Conservation (phyloP, 1,284 basidiomycete genomes). For the Exobasidium rhododendri region DNA sequence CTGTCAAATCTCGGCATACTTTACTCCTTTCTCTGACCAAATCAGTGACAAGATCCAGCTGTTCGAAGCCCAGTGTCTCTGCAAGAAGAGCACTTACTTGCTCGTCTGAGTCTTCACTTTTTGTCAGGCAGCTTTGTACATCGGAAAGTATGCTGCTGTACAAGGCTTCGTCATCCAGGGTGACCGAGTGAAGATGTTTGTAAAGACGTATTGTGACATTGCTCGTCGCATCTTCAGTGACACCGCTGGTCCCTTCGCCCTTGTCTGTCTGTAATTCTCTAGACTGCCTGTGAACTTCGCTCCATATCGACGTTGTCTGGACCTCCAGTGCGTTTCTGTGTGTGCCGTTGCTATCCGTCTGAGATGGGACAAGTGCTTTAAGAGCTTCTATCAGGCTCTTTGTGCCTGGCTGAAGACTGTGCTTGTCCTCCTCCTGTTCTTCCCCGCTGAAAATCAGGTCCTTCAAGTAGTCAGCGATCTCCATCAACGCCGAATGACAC, state of each 20-base stretch:
- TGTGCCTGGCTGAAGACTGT: too few species aligned
- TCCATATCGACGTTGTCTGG: too few species aligned
- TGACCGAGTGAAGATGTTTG: not conserved
- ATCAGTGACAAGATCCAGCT: constrained; percentile 62
- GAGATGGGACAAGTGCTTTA: too few species aligned
- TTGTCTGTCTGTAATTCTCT: too few species aligned
- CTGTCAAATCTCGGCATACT: not conserved
- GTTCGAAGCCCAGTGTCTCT: constrained; percentile 82
- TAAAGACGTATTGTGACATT: not conserved
- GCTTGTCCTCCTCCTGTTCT: too few species aligned
- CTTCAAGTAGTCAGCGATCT: too few species aligned
- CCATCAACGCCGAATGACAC: too few species aligned
- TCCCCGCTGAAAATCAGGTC: too few species aligned
- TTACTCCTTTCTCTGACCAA: not conserved
- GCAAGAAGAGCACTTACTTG: constrained; percentile 74
- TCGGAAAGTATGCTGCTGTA: not conserved
- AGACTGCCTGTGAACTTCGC: too few species aligned
- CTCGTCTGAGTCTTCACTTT: constrained; percentile 55
- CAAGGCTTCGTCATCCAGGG: constrained; percentile 1
- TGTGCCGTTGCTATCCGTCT: not conserved
- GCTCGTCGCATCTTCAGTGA: not conserved
- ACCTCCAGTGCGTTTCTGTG: not conserved
- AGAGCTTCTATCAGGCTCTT: too few species aligned
- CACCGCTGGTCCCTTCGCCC: too few species aligned
- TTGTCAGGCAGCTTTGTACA: not conserved